Percentiles rank a stretch among this genome's conserved stretches.
These are phyloP conservation scores for Cladosporium sp. DNA, from an alignment of 2,329 filamentous ascomycete genomes.

Conservation along the genomic window DNA sequence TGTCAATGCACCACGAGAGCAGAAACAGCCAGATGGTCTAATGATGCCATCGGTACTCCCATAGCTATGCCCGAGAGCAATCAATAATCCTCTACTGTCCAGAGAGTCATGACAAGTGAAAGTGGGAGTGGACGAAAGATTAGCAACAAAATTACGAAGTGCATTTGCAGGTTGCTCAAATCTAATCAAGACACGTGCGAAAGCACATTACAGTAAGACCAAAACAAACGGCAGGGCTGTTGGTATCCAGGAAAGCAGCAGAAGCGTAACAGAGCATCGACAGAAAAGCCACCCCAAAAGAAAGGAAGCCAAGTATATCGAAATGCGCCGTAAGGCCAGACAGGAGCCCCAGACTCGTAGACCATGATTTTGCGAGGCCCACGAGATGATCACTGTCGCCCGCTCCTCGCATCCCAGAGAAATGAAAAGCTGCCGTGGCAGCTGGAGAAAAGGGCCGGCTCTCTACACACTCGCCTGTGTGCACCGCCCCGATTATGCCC, in stretches of 20 bases:
- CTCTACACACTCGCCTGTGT: neutral
- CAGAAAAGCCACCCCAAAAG: neutral
- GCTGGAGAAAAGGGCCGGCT: neutral
- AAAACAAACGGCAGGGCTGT: neutral
- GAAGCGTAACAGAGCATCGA: neutral
- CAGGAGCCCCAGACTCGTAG: too few relatives aligned
- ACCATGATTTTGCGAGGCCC: too few relatives aligned
- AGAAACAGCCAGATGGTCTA: too few relatives aligned
- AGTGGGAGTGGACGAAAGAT: too few relatives aligned
- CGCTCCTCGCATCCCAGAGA: neutral
- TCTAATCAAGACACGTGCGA: constrained; percentile 2
- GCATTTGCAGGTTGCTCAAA: constrained; percentile 5
- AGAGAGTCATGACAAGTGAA: too few relatives aligned
- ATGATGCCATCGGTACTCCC: too few relatives aligned
- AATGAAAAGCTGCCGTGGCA: neutral
- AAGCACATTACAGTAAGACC: neutral
- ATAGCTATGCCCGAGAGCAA: too few relatives aligned
- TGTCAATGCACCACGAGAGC: too few relatives aligned
- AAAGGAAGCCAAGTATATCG: too few relatives aligned
- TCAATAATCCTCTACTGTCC: too few relatives aligned
- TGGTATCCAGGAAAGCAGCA: constrained; percentile 6
- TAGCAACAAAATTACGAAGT: neutral
- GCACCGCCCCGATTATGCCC: constrained; percentile 1
- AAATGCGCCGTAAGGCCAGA: too few relatives aligned
- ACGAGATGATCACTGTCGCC: too few relatives aligned